Conservation (phyloP, 345 rosid genomes). For the Cardiospermum halicacabum region DNA sequence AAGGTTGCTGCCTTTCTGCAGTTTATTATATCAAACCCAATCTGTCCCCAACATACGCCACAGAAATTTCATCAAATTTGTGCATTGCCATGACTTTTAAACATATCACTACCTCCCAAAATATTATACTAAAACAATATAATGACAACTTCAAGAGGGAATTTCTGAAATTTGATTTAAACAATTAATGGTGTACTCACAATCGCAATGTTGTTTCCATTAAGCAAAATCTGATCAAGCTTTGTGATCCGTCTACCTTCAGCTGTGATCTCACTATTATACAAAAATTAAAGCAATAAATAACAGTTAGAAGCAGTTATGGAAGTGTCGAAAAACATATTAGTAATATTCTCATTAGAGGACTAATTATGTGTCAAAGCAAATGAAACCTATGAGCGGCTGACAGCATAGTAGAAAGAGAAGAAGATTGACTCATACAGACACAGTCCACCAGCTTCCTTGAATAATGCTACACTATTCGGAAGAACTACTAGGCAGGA, state of each 20-base stretch:
- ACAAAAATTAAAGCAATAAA: conserved; percentile 9
- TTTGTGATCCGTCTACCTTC: conserved; percentile 90
- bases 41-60: no score
- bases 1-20: not conserved
- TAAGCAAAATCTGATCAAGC: conserved; percentile 93
- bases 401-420: not conserved
- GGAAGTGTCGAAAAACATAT: not conserved
- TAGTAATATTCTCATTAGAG: not conserved
- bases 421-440: not conserved
- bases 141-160: not conserved
- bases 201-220: conserved; percentile 92
- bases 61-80: not conserved
- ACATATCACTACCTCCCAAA: not conserved
- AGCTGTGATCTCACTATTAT: conserved; percentile 73
- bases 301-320: conserved; percentile 1
- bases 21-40: not conserved
- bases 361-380: not conserved
- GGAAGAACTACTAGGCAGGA: not conserved
- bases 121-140: not conserved
- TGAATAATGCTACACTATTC: not conserved
- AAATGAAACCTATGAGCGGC: not conserved
- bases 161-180: not conserved
- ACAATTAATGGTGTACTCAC: conserved; percentile 38
- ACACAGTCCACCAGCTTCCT: conserved; percentile 1
- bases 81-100: not conserved